These are phyloP conservation scores for Gaertneriomyces semiglobifer DNA, from an alignment of 192 early-diverging fungal genomes.

Conservation along the genomic window DNA sequence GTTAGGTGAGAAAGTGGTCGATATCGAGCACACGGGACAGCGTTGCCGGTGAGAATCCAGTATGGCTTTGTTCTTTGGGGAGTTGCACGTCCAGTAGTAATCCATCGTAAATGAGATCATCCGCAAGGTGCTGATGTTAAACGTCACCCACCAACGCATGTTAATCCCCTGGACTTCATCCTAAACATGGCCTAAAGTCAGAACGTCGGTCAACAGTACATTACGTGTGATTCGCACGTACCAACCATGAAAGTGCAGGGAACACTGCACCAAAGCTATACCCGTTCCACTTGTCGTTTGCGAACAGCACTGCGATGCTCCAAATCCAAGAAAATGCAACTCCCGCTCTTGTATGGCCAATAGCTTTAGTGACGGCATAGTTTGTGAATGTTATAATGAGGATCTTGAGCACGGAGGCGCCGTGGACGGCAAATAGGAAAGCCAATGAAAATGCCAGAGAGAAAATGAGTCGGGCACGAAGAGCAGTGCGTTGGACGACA, in stretches of 20 bases:
- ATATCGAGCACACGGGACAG: conserved; percentile 30
- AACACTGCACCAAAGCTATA: conserved; percentile 61
- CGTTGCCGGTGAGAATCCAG: conserved; percentile 27
- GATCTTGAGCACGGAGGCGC: conserved; percentile 76
- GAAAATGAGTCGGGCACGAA: conserved; percentile 34
- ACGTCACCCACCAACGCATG: conserved; percentile 81
- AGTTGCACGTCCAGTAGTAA: conserved; percentile 69
- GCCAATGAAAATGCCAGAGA: conserved; percentile 59
- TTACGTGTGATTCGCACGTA: conserved; percentile 26
- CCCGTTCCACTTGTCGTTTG: conserved; percentile 71
- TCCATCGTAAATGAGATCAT: conserved; percentile 94
- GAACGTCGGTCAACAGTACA: background rate
- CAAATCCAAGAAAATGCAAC: conserved; percentile 78
- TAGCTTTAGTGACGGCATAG: conserved; percentile 58
- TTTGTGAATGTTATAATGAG: conserved; percentile 58
- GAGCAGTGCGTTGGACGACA: conserved; percentile 35
- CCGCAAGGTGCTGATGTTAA: conserved; percentile 85
- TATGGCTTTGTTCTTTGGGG: conserved; percentile 2
- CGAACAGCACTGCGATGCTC: conserved; percentile 74
- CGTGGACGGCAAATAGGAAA: conserved; percentile 67
- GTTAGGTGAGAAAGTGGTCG: background rate
- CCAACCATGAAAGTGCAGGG: conserved; percentile 59
- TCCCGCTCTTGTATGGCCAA: conserved; percentile 51
- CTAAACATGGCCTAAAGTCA: conserved; percentile 21
- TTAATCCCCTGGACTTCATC: conserved; percentile 69